Conservation (phyloP, 768 basidiomycete species). For the Podaxis sp. region DNA sequence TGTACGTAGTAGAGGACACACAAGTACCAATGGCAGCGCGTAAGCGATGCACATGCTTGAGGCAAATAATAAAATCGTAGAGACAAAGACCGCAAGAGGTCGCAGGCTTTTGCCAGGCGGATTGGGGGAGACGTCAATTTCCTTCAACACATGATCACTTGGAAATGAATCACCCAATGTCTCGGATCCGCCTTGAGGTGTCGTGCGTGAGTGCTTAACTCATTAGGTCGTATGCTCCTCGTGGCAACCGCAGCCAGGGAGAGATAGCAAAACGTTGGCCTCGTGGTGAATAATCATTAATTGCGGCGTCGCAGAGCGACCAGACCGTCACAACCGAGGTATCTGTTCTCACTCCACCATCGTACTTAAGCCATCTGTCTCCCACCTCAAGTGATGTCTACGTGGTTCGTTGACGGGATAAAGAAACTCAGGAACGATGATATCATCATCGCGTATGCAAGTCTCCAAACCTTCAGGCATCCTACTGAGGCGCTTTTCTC, state of each 20-base stretch:
- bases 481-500: not conserved
- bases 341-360: not conserved
- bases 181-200: too few relatives aligned
- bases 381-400: not conserved
- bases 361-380: not conserved
- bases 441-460: slow-evolving; percentile 10
- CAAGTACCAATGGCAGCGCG: too few relatives aligned
- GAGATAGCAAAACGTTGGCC: not conserved
- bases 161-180: too few relatives aligned
- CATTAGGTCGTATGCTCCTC: not conserved
- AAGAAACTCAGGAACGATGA: slow-evolving; percentile 10
- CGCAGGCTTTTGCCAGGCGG: too few relatives aligned
- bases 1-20: too few relatives aligned
- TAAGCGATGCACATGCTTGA: too few relatives aligned
- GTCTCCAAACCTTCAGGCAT: too few relatives aligned
- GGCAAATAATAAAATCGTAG: too few relatives aligned
- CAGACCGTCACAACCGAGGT: not conserved
- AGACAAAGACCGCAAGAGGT: too few relatives aligned
- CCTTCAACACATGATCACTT: too few relatives aligned
- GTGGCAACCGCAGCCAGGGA: not conserved
- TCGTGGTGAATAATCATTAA: not conserved
- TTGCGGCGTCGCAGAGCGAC: not conserved
- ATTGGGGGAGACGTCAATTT: too few relatives aligned
- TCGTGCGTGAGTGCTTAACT: not conserved
- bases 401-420: slow-evolving; percentile 11